A percentile compares a stretch with the other conserved stretches of the same genome.
phyloP scores from a whole-genome alignment of 768 basidiomycete species.

The Coprinopsis cinerea region DNA sequence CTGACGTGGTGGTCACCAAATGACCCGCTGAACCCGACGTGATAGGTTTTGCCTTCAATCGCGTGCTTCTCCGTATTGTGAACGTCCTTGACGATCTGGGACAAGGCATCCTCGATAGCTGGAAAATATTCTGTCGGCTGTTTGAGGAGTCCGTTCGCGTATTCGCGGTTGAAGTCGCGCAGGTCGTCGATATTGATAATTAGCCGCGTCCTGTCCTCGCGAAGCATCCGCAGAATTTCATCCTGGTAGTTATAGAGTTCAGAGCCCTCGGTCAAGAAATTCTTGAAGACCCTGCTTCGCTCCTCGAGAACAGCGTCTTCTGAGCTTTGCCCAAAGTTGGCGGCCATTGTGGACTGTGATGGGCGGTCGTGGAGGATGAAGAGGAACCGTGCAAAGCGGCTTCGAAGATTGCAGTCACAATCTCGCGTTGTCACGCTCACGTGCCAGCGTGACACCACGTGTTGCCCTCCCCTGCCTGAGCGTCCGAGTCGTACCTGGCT shows the following conservation, averaged over 20 bases:
- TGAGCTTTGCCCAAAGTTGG: slow-evolving; percentile 53
- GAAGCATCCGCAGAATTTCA: slow-evolving; percentile 77
- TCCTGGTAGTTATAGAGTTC: slow-evolving; percentile 77
- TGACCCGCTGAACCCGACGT: slow-evolving; percentile 89
- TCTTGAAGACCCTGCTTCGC: slow-evolving; percentile 72
- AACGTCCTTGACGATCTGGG: slow-evolving; percentile 63
- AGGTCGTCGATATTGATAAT: slow-evolving; percentile 95
- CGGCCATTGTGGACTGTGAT: slow-evolving; percentile 28
- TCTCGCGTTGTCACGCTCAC: slow-evolving; percentile 8
- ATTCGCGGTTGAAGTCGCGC: slow-evolving; percentile 86
- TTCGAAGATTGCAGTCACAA: not conserved
- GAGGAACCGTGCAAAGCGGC: slow-evolving; percentile 9
- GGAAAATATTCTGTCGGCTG: slow-evolving; percentile 83
- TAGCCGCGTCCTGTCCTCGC: slow-evolving; percentile 78
- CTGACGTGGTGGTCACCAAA: slow-evolving; percentile 99
- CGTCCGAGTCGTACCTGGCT: no score
- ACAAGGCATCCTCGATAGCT: slow-evolving; percentile 83
- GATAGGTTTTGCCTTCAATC: slow-evolving; percentile 72
- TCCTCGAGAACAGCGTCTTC: slow-evolving; percentile 72
- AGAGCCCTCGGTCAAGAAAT: slow-evolving; percentile 70
- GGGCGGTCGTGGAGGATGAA: slow-evolving; percentile 9
- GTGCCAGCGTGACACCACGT: no score
- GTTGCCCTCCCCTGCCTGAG: no score
- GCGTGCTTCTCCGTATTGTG: slow-evolving; percentile 80
- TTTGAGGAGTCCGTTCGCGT: slow-evolving; percentile 83